A percentile compares a stretch with the other conserved stretches of the same genome.
phyloP scores from a whole-genome alignment of 139 green algal species.

The Chlamydomonas schloesseri region DNA sequence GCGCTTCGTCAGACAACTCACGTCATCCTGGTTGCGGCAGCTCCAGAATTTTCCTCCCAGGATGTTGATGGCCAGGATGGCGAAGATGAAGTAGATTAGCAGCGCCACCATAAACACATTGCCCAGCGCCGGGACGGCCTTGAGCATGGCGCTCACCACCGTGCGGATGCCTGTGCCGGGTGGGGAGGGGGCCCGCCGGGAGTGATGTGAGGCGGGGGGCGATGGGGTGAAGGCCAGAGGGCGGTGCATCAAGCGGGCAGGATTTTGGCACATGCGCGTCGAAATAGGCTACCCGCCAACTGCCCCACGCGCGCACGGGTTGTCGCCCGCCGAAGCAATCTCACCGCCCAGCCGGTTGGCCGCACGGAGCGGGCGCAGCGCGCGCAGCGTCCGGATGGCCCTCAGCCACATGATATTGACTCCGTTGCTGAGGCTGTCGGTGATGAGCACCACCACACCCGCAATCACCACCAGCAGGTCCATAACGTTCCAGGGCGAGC shows the following conservation, averaged over 20 bases:
- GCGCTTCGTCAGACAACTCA: no score
- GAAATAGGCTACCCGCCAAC: no score
- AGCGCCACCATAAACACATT: slow-evolving; percentile 78
- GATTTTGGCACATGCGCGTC: no score
- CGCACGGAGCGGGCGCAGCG: slow-evolving; percentile 72
- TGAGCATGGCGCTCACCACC: slow-evolving; percentile 75
- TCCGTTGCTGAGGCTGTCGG: background rate
- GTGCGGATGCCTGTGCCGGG: slow-evolving; percentile 36
- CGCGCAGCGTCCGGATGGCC: slow-evolving; percentile 69
- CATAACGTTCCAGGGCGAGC: slow-evolving; percentile 71
- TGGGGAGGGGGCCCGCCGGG: background rate
- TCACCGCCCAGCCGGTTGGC: slow-evolving; percentile 58
- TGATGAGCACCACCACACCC: slow-evolving; percentile 34
- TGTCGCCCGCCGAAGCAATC: no score
- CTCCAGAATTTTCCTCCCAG: slow-evolving; percentile 56
- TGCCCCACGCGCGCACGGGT: no score
- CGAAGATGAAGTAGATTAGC: slow-evolving; percentile 84
- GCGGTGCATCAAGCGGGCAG: no score
- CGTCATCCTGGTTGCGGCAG: slow-evolving; percentile 19
- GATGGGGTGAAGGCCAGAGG: no score
- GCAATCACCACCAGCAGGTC: slow-evolving; percentile 48
- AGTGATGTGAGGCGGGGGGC: background rate
- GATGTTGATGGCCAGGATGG: slow-evolving; percentile 76
- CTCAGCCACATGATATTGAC: slow-evolving; percentile 53
- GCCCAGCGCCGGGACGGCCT: slow-evolving; percentile 64